Percentiles rank a stretch among this genome's conserved stretches.
Conservation (phyloP, 2,329 filamentous ascomycete species). For the Xylariaceae sp. region DNA sequence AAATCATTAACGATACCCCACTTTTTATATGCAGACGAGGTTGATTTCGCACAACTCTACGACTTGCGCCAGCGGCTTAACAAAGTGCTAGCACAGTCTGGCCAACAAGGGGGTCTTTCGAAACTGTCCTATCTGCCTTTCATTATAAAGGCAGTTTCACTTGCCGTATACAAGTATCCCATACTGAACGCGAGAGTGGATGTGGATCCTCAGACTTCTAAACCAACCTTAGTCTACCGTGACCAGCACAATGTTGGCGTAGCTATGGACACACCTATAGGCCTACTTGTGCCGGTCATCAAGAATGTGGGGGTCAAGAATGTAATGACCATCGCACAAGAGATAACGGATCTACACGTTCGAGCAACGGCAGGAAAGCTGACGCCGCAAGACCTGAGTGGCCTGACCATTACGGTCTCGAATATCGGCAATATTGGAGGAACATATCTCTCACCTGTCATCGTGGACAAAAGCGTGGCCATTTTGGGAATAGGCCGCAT, state of each 20-base stretch:
- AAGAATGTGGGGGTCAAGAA: slow-evolving; percentile 75
- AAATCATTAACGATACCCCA: slow-evolving; percentile 86
- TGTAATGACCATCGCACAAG: slow-evolving; percentile 72
- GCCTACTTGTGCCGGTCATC: slow-evolving; percentile 88
- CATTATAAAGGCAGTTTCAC: slow-evolving; percentile 90
- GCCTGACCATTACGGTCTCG: slow-evolving; percentile 90
- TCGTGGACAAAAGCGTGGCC: slow-evolving; percentile 85
- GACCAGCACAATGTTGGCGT: slow-evolving; percentile 91
- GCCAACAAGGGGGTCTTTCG: slow-evolving; percentile 42
- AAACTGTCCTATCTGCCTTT: slow-evolving; percentile 91
- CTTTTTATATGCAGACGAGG: slow-evolving; percentile 89
- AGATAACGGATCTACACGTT: slow-evolving; percentile 68
- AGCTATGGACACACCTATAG: slow-evolving; percentile 87
- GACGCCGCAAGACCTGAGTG: slow-evolving; percentile 67
- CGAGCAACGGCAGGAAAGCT: slow-evolving; percentile 75
- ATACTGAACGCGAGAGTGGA: slow-evolving; percentile 86
- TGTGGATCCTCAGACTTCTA: slow-evolving; percentile 47
- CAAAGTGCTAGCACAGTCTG: slow-evolving; percentile 45
- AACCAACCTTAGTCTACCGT: slow-evolving; percentile 73
- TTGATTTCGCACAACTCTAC: slow-evolving; percentile 75
- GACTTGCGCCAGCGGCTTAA: slow-evolving; percentile 73
- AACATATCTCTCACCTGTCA: slow-evolving; percentile 84
- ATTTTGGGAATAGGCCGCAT: slow-evolving; percentile 86
- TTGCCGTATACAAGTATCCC: slow-evolving; percentile 77
- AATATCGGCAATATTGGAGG: slow-evolving; percentile 96